Conservation (phyloP, 257 asterid species). For the Datura wrightii region DNA sequence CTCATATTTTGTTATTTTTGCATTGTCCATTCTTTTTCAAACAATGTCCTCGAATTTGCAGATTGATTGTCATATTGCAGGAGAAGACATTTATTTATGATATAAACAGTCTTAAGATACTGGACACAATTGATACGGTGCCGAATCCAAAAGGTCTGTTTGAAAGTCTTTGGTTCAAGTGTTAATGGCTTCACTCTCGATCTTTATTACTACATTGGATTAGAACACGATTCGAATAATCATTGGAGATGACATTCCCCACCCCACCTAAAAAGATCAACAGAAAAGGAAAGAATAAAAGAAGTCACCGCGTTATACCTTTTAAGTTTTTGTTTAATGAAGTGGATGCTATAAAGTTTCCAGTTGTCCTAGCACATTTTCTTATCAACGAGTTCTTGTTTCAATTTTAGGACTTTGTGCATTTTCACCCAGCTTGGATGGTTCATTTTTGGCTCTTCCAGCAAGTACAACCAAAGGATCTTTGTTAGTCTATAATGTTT, state of each 20-base stretch:
- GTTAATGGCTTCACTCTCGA: neutral
- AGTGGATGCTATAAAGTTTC: conserved; percentile 17
- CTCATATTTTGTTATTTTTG: neutral
- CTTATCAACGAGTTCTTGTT: conserved; percentile 27
- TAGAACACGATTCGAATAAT: neutral
- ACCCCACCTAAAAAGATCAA: neutral
- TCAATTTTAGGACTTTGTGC: conserved; percentile 79
- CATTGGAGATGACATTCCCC: neutral
- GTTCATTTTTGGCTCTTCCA: conserved; percentile 92
- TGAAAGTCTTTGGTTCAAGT: neutral
- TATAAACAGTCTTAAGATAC: conserved; percentile 63
- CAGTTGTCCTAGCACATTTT: neutral
- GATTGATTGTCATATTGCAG: conserved; percentile 79
- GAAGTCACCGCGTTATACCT: conserved; percentile 1
- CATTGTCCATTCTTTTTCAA: neutral
- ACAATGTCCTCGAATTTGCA: conserved; percentile 47
- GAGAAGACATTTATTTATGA: conserved; percentile 85
- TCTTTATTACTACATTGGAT: neutral
- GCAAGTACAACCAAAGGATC: conserved; percentile 85
- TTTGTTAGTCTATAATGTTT: conserved; percentile 78
- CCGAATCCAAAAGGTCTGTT: conserved; percentile 78
- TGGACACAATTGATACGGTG: conserved; percentile 80
- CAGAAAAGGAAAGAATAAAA: conserved; percentile 15
- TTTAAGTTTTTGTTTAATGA: neutral
- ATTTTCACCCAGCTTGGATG: conserved; percentile 72